Evolutionary conservation across 2,329 filamentous ascomycete genomes (phyloP).

Genomic region (Venturia carpophila): DNA sequence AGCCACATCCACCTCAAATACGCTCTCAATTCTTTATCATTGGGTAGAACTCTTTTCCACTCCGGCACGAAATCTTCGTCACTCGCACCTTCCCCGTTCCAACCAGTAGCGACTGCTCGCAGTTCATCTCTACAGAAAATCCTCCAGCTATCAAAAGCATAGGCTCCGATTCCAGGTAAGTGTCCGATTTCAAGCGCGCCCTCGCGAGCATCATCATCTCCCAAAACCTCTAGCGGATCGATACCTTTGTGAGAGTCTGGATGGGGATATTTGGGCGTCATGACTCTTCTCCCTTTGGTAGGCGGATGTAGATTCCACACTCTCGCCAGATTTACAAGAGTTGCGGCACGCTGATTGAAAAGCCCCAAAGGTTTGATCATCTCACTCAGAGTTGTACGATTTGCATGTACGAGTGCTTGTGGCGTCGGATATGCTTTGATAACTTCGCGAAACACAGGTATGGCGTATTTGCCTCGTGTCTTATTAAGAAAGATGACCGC

Average conservation of each 20-base stretch:
- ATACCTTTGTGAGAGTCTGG: slow-evolving; percentile 38
- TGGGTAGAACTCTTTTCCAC: slow-evolving; percentile 78
- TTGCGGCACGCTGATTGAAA: slow-evolving; percentile 56
- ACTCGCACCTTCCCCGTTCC: slow-evolving; percentile 51
- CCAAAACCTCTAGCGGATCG: slow-evolving; percentile 39
- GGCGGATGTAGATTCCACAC: slow-evolving; percentile 61
- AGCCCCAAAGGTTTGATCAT: slow-evolving; percentile 67
- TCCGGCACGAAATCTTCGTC: slow-evolving; percentile 60
- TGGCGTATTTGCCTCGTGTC: slow-evolving; percentile 64
- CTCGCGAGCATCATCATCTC: slow-evolving; percentile 35
- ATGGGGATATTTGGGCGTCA: slow-evolving; percentile 49
- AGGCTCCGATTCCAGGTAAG: slow-evolving; percentile 66
- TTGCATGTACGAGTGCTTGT: slow-evolving; percentile 50
- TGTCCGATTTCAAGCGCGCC: slow-evolving; percentile 78
- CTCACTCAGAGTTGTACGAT: slow-evolving; percentile 47
- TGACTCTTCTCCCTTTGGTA: slow-evolving; percentile 47
- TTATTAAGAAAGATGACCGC: slow-evolving; percentile 80
- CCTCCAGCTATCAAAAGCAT: slow-evolving; percentile 83
- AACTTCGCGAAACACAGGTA: slow-evolving; percentile 66
- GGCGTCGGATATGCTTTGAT: slow-evolving; percentile 62
- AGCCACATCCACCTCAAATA: slow-evolving; percentile 90
- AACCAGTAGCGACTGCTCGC: slow-evolving; percentile 56
- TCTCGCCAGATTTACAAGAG: slow-evolving; percentile 62
- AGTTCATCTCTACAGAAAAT: slow-evolving; percentile 84
- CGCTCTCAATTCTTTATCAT: slow-evolving; percentile 82